A percentile compares a stretch with the other conserved stretches of the same genome.
Evolutionary conservation across 192 early-diverging fungal species (phyloP).

Genomic region (Coemansia sp.): DNA sequence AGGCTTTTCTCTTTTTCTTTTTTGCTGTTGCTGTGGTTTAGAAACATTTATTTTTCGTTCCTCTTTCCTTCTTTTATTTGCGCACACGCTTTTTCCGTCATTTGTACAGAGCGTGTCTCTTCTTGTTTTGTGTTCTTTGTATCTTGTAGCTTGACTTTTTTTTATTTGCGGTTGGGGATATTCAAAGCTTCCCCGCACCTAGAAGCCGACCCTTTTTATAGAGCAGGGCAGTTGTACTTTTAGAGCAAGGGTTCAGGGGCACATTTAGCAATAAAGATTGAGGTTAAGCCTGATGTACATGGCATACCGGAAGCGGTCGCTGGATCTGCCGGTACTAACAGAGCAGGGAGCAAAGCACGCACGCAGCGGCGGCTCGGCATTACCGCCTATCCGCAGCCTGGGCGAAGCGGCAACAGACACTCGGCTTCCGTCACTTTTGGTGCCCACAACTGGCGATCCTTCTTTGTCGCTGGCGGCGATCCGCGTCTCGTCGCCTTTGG

Average conservation of each 20-base stretch:
- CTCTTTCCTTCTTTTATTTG: conserved; percentile 13
- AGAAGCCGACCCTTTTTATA: neutral
- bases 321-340: conserved; percentile 41
- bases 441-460: conserved; percentile 11
- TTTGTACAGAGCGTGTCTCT: neutral
- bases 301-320: conserved; percentile 50
- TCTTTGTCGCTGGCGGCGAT: conserved; percentile 18
- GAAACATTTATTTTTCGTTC: conserved; percentile 2
- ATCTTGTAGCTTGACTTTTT: neutral
- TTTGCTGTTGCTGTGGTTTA: neutral
- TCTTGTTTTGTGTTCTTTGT: neutral
- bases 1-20: neutral
- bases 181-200: neutral
- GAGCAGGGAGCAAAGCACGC: conserved; percentile 28
- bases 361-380: conserved; percentile 19
- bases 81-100: neutral
- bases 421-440: neutral
- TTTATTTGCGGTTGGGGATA: too few relatives aligned
- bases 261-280: too few relatives aligned
- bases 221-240: neutral
- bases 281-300: conserved; percentile 36
- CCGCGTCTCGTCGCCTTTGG: conserved; percentile 10
- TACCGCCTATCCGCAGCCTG: conserved; percentile 48
- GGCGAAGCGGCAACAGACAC: conserved; percentile 6
- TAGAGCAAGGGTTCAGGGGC: neutral